Evolutionary conservation across 345 rosid genomes (phyloP).

Genomic region (Lumnitzera racemosa): DNA sequence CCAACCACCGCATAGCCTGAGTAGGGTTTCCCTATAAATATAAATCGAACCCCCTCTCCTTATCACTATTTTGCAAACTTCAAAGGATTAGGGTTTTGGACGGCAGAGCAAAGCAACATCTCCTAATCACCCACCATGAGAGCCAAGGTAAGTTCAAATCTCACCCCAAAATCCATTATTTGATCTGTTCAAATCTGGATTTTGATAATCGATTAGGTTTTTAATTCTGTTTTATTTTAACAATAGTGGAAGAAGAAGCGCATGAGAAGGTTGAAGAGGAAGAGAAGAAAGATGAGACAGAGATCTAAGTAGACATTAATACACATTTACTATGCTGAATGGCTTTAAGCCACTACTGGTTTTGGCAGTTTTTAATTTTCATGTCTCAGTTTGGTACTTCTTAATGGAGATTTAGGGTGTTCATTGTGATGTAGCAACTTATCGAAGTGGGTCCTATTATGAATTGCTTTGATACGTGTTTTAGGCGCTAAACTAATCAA

Average conservation of each 20-base stretch:
- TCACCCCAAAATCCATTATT: no score
- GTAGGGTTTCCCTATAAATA: slow-evolving; percentile 4
- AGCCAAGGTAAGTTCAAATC: slow-evolving; percentile 5
- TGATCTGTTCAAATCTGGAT: not conserved
- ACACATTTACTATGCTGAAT: not conserved
- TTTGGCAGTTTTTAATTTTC: not conserved
- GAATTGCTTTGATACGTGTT: no score
- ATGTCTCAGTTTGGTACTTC: no score
- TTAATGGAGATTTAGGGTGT: no score
- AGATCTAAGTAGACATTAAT: slow-evolving; percentile 16
- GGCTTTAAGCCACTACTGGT: not conserved
- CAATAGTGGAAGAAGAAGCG: slow-evolving; percentile 25
- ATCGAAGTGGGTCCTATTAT: no score
- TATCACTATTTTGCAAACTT: not conserved
- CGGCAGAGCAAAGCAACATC: not conserved
- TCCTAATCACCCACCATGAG: not conserved
- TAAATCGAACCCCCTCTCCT: not conserved
- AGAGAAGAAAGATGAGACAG: slow-evolving; percentile 27
- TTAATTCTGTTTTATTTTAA: not conserved
- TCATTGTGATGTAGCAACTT: no score
- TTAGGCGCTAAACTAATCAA: no score
- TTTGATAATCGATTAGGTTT: not conserved
- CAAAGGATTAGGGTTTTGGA: not conserved
- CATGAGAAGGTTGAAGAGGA: slow-evolving; percentile 27
- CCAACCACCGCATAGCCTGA: no score